A percentile compares a stretch with the other conserved stretches of the same genome.
Conservation (phyloP, 2,329 filamentous ascomycete species). For the Colletotrichum spaethianum region DNA sequence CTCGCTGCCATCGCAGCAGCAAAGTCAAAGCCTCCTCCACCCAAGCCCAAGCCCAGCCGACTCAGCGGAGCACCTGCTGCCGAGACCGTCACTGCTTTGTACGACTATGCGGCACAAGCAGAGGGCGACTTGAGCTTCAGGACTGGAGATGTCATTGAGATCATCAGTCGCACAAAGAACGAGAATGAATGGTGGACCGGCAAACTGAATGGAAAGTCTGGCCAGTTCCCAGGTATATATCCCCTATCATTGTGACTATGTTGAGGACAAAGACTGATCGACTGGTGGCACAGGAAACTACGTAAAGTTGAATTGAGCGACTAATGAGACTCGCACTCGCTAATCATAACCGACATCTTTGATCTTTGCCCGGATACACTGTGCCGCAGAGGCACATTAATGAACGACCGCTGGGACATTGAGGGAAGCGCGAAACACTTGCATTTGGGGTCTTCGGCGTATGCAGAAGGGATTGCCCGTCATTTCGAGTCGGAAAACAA, state of each 20-base stretch:
- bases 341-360: slow-evolving; percentile 17
- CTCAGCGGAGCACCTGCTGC: slow-evolving; percentile 75
- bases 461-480: slow-evolving; percentile 40
- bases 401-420: slow-evolving; percentile 33
- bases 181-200: slow-evolving; percentile 99
- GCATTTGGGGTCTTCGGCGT: slow-evolving; percentile 41
- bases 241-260: not conserved
- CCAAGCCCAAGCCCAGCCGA: slow-evolving; percentile 83
- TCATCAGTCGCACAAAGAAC: slow-evolving; percentile 85
- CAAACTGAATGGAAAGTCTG: slow-evolving; percentile 81
- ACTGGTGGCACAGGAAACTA: slow-evolving; percentile 60
- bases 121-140: slow-evolving; percentile 94
- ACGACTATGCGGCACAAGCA: slow-evolving; percentile 96
- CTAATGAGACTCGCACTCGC: slow-evolving; percentile 33
- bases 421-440: slow-evolving; percentile 34
- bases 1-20: slow-evolving; percentile 66
- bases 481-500: slow-evolving; percentile 36
- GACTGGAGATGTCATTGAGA: slow-evolving; percentile 91
- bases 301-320: slow-evolving; percentile 60
- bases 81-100: slow-evolving; percentile 91
- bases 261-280: slow-evolving; percentile 45
- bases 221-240: slow-evolving; percentile 90
- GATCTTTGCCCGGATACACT: slow-evolving; percentile 27
- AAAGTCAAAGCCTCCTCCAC: slow-evolving; percentile 79
- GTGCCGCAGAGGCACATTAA: slow-evolving; percentile 33